Base-by-base conservation (phyloP, 495 filamentous ascomycete genomes). In the Durotheca rogersii region DNA sequence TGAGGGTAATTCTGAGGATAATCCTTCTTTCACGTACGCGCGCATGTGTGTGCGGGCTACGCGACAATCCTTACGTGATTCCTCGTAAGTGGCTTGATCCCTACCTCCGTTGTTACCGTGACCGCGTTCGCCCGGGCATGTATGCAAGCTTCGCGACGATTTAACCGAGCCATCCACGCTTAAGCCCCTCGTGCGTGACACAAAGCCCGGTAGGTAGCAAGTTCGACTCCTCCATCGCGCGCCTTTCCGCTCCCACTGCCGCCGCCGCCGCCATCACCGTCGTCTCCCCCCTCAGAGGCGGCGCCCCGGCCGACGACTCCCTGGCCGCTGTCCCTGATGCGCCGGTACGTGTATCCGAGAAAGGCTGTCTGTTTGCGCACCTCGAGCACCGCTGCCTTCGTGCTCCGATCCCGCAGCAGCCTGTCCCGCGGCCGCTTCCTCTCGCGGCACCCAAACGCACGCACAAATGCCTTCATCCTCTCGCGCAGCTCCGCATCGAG, bases 301-400 rank as follows among this genome's bases (percentile, higher is more conserved):
- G 36, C 47, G n/a, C 29, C 52, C 9, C 40, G 33, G 1, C 34
- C 27, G 4, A 20, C 25, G 2, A 52, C 11, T 6, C 11, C 18
- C 4, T 32, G 18, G 6, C 25, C 6, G 11, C 51, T 49, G 32
- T 58, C 55, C 50, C 55, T 51, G 53, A 70, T 64, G 11, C 74
- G 56, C 3, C 82, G 80, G 66, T 90, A 96, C 9, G 87, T 90
- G 66, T 97, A 97, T n/a, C 92, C 91, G 41, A 90, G 65, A 67
- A 96, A 96, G 1, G 89, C 89, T 7, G 78, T 85, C 67, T 72
- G 79, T 65, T 90, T 90, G 49, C 92, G 78, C 44, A 91, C 76
- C 45, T 90, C 86, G 57, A 97, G 68, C 1, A 82, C 89, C 14
- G 76, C 77, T 42, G 70, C 74, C 7, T 78, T 81, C 2, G 84